phyloP scores from a whole-genome alignment of 352 stramenopile genomes.

The Phytopythium cucurbitacearum region DNA sequence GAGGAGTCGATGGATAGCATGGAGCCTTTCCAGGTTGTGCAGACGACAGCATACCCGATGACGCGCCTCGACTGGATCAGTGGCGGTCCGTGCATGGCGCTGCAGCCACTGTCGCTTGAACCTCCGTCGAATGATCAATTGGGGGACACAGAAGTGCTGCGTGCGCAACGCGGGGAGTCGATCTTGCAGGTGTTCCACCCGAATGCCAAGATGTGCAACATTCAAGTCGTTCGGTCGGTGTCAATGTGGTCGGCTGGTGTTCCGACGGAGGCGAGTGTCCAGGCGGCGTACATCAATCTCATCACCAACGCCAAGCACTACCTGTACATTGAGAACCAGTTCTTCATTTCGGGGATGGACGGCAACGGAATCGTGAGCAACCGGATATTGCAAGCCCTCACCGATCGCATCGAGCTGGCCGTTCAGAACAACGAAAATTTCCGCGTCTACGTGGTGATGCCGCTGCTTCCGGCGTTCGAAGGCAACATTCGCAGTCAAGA shows the following conservation, averaged over 20 bases:
- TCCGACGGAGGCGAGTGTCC: constrained; percentile 77
- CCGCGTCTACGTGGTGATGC: constrained; percentile 85
- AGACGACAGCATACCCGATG: constrained; percentile 27
- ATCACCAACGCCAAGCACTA: constrained; percentile 81
- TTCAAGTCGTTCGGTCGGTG: constrained; percentile 82
- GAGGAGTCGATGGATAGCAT: constrained; percentile 52
- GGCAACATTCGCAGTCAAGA: constrained; percentile 81
- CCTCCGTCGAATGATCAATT: constrained; percentile 19
- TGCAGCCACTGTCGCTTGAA: constrained; percentile 22
- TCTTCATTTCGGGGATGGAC: constrained; percentile 87
- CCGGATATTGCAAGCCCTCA: constrained; percentile 76
- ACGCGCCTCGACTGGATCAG: constrained; percentile 6
- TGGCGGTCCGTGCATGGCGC: constrained; percentile 18
- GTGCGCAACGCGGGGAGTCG: constrained; percentile 55
- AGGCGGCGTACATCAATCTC: constrained; percentile 78
- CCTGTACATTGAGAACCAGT: constrained; percentile 93
- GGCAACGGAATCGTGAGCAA: constrained; percentile 75
- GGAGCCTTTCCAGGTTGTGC: constrained; percentile 48
- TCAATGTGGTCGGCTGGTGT: constrained; percentile 87
- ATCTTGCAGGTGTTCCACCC: constrained; percentile 67
- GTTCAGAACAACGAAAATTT: constrained; percentile 72
- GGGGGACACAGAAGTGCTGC: constrained; percentile 45
- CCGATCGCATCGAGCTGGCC: constrained; percentile 76
- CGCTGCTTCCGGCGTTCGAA: constrained; percentile 76
- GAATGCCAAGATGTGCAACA: constrained; percentile 69